Evolutionary conservation across 805 yeast species (phyloP).

Genomic region (Priceomyces haplophilus): DNA sequence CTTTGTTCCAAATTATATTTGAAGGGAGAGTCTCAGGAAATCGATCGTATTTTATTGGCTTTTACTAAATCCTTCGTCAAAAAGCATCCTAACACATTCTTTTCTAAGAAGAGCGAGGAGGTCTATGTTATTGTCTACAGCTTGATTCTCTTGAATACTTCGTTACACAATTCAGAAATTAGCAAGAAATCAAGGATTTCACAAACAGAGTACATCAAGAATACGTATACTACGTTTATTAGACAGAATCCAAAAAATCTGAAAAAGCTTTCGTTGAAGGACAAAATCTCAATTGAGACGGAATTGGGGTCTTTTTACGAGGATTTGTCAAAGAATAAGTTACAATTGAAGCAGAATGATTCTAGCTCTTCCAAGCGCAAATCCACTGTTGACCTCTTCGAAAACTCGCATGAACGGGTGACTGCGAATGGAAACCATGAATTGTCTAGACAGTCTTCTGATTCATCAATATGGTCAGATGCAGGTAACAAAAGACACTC

Average conservation of each 20-base stretch:
- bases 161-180: slow-evolving; percentile 56
- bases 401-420: neutral
- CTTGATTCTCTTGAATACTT: slow-evolving; percentile 70
- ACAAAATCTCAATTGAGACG: slow-evolving; percentile 42
- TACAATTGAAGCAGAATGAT: slow-evolving; percentile 31
- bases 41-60: slow-evolving; percentile 68
- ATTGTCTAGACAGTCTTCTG: slow-evolving; percentile 28
- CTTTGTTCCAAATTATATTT: slow-evolving; percentile 68
- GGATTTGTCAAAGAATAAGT: slow-evolving; percentile 36
- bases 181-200: slow-evolving; percentile 37
- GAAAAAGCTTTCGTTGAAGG: slow-evolving; percentile 32
- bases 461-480: slow-evolving; percentile 36
- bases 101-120: slow-evolving; percentile 49
- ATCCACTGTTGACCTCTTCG: neutral
- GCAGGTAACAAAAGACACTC: slow-evolving; percentile 22
- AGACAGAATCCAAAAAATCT: slow-evolving; percentile 31
- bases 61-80: slow-evolving; percentile 63
- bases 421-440: slow-evolving; percentile 1
- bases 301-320: slow-evolving; percentile 46
- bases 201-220: slow-evolving; percentile 40
- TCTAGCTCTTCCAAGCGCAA: neutral
- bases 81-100: slow-evolving; percentile 49
- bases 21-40: slow-evolving; percentile 79
- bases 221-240: slow-evolving; percentile 41
- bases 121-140: slow-evolving; percentile 72